Conservation (phyloP, 768 basidiomycete genomes). For the Boletus subcaerulescens region DNA sequence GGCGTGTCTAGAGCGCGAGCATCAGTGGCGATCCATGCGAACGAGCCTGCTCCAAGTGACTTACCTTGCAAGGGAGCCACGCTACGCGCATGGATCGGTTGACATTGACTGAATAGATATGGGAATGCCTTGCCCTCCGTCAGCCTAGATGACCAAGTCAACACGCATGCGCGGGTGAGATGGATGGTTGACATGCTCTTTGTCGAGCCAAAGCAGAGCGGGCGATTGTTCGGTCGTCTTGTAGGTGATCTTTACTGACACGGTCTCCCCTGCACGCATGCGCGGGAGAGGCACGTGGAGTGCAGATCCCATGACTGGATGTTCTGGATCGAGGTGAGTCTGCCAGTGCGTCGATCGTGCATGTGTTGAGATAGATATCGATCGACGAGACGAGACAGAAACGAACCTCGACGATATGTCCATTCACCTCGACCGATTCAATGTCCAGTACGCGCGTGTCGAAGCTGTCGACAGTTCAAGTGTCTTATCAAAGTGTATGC, state of each 20-base stretch:
- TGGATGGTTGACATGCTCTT: constrained; percentile 47
- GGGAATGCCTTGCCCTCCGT: constrained; percentile 84
- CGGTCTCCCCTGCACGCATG: constrained; percentile 33
- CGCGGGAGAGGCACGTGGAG: constrained; percentile 56
- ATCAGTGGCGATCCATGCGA: background rate
- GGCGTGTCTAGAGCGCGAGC: constrained; percentile 60
- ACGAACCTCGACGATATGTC: constrained; percentile 46
- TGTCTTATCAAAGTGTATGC: background rate
- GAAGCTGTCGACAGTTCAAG: constrained; percentile 33
- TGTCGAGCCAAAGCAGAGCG: constrained; percentile 85
- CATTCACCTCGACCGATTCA: constrained; percentile 46
- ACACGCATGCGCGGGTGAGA: background rate
- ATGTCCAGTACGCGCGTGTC: constrained; percentile 58
- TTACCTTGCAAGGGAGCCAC: constrained; percentile 77
- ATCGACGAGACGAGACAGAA: background rate
- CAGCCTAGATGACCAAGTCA: constrained; percentile 44
- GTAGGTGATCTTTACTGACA: constrained; percentile 58
- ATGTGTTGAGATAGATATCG: background rate
- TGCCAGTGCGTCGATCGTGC: background rate
- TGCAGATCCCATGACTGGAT: constrained; percentile 76
- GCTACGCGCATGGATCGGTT: constrained; percentile 85
- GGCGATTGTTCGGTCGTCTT: constrained; percentile 69
- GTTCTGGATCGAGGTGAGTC: constrained; percentile 54
- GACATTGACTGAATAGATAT: constrained; percentile 90
- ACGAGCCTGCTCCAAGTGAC: background rate